Evolutionary conservation across 202 grass and related monocot genomes (phyloP), one percentile per base, ranked within the genome.

Genomic region (Brachypodium distachyon): DNA sequence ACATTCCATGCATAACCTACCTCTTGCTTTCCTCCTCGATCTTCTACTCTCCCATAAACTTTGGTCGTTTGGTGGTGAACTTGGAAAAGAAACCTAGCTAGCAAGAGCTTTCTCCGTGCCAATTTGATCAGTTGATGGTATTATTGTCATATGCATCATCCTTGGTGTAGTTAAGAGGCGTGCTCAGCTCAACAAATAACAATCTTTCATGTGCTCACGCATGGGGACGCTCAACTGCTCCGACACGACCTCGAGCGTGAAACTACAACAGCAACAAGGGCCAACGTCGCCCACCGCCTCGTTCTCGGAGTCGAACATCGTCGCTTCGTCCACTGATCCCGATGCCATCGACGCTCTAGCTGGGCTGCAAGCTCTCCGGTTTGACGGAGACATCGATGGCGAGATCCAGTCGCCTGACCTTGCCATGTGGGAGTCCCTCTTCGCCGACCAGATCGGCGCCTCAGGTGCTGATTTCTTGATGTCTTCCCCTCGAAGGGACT

Each of bases 341-440:
- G 86, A 93, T 1, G 71, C 77, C 58, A 84, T 62, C 23, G 72
- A 89, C 18, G 79, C 83, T 22, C 69, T 83, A 19, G 83, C 76
- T 0, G 67, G 70, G 14, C 44, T 93, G 6, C 81, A 84, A 14
- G 90, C 70, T 7, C 77, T 89, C 21, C 63, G 71, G 67, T 89
- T 89, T 21, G 90, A 92, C 4, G 66, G 51, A 4, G 90, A 89
- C 46, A 65, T 77, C 37, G 83, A 84, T 18, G 52, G 34, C 10
- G 86, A 93, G 86, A 77, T 93, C 59, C 81, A 93, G 67, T 89
- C 90, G 42, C 86, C 86, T 0, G 90, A 93, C 40, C 61, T 80
- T 28, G 60, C 83, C 23, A 25, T 93, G 34, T 89, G 87, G 86
- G 90, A 93, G 54, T 93, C 83, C 2, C 49, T 93, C 60, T 83